Base-by-base conservation (phyloP, 805 yeast genomes). In the Blastobotrys attinorum region DNA sequence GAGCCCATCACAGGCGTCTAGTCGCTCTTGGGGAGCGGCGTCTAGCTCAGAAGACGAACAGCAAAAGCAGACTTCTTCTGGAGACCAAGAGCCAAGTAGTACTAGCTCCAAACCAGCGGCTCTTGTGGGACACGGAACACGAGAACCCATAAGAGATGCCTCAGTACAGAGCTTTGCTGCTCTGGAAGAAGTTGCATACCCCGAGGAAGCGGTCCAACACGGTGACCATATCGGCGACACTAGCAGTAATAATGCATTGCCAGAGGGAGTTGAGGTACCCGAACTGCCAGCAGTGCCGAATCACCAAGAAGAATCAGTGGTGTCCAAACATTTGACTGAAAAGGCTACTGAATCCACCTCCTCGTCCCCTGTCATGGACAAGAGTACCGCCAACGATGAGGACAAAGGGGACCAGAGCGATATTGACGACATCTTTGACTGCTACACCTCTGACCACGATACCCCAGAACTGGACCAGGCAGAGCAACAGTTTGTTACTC, bases 371-470 rank as follows among this genome's bases (percentile, higher is more conserved):
- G 10, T 11, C 7, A 11, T 11, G 29, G 10, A 11, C 7, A 7
- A 25, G 11, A 8, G 10, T 7, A 25, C 29, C 7, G 10, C 29
- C 7, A 11, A 25, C 10, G 10, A 25, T 8, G 10, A 25, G 11
- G 21, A 35, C 11, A 13, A 21, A 11, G 39, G 11, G 7, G 17
- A 35, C 7, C 15, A 16, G 6, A 35, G 21, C 22, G 39, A 35
- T 8, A 21, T 35, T n/a, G 39, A 38, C 22, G 59, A 55, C 39
- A 55, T 55, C 17, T 55, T 54, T 29, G 59, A 55, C n/a, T 53
- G 48, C 39, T 55, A 55, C 31, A 53, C 51, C 17, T 35, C 33
- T 23, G 40, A 38, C 13, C 16, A 22, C 5, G 32, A 38, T 4
- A 15, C n/a, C 5, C 17, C 17, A 17, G 31, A 25, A 13, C 11